Base-by-base conservation (phyloP, 2,329 filamentous ascomycete genomes). In the Phaeosphaeria sp. region DNA sequence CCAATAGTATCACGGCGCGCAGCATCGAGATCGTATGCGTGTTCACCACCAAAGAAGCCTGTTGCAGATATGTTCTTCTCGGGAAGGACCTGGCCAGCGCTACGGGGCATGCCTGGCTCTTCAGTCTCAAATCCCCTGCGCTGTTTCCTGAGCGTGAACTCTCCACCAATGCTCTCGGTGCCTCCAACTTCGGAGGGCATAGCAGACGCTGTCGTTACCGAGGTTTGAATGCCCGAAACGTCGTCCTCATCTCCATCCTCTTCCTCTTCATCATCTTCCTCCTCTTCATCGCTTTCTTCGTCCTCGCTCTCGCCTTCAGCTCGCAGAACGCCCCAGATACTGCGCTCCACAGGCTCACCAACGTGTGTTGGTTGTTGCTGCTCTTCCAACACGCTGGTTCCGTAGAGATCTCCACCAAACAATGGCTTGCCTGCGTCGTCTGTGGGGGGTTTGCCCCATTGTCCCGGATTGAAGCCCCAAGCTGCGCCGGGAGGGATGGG, bases 31-130 rank as follows among this genome's bases (percentile, higher is more conserved):
- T 99, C 93, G 79, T 99, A 99, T 17, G 90, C 90, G 72, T 92
- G 90, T 74, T 98, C 94, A 68, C 92, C 93, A 67, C 95, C 95
- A 75, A 99, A 98, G 86, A 99, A 98, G 46, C 95, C 95, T 67
- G 93, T 90, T 5, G 92, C 88, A 51, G 90, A 88, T 21, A 93
- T 89, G 73, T 94, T 89, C 56, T 91, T 90, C 79, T 99, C 94
- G 11, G 92, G 92, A 21, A 99, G 85, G 48, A 99, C 89, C 20
- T 92, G 93, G 77, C 95, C 97, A 17, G 95, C 93, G 21, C 89
- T 89, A 63, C 91, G 89, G 7, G 91, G 91, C 15, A 64, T 67
- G 17, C 81, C 84, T 0, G 87, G 87, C 60, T 96, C 92, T 75
- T 97, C 93, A 0, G 93, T 96, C 70, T 97, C 93, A 58, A 88